Conservation (phyloP, 2,329 filamentous ascomycete species). For the Thielaviopsis musarum region DNA sequence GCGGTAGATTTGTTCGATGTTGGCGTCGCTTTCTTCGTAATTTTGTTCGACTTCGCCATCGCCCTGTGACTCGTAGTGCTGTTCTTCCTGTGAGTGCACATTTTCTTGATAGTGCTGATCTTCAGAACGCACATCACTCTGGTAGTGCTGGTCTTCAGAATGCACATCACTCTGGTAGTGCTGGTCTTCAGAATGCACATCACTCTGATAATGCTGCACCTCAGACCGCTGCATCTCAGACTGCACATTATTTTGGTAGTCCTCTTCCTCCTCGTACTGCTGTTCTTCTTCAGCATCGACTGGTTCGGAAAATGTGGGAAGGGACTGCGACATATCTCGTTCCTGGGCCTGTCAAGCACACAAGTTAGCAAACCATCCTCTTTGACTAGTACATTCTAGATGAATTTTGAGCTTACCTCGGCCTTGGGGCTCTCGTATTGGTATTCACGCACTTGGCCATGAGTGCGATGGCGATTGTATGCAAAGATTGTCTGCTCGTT, state of each 20-base stretch:
- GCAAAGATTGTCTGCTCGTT: not conserved
- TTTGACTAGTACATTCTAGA: not conserved
- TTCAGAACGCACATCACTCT: not conserved
- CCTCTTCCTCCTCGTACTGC: not conserved
- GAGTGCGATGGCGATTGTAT: not conserved
- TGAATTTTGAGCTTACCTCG: not conserved
- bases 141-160: not conserved
- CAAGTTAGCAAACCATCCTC: not conserved
- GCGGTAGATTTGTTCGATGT: not conserved
- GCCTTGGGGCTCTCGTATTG: not conserved
- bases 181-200: not conserved
- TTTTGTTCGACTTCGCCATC: slow-evolving; percentile 12
- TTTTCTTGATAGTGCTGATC: not conserved
- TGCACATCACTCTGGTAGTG: not conserved
- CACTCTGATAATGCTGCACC: not conserved
- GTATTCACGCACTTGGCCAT: not conserved
- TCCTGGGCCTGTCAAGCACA: not conserved
- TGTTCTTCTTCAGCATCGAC: no score
- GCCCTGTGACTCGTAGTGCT: slow-evolving; percentile 12
- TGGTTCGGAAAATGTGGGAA: not conserved
- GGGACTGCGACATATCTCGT: not conserved
- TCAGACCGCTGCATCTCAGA: no score
- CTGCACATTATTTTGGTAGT: not conserved
- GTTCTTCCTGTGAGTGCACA: not conserved
- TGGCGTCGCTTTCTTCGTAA: slow-evolving; percentile 13